Base-by-base conservation (phyloP, 75 land plant genomes). In the Sequoia sempervirens region DNA sequence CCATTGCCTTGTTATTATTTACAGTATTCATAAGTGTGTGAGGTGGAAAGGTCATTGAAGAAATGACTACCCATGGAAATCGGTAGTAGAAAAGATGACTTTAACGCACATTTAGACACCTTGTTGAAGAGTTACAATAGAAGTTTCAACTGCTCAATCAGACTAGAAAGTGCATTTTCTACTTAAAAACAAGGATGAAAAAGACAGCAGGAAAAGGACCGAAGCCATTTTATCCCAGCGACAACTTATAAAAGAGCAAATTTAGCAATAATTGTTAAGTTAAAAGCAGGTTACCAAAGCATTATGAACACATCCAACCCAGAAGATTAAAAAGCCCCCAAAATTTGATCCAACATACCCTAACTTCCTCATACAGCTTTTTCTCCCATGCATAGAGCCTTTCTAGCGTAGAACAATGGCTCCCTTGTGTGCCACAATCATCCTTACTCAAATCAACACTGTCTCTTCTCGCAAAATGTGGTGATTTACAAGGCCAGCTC, bases 351-450 rank as follows among this genome's bases (percentile, higher is more conserved):
- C 54, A 36, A 82, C 73, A 5, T 87, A 95, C 99, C 97, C 95
- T 95, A 47, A 96, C 97, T 86, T 97, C 99, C 15, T 80, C 53
- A 61, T 87, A 97, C 11, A 97, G 90, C 87, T 97, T 95, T 91
- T 97, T 97, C 82, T 97, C 99, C 99, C 98, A 97, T 73, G 93
- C 96, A 88, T 88, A 91, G 2, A 97, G 89, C 85, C 90, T 88
- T 84, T 97, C 98, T 30, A 94, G 86, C 18, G 98, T 95, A 30
- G 91, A 88, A 45, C 90, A 86, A 70, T 94, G 98, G 81, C 95
- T 92, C 14, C 82, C 85, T 10, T 58, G 66, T 45, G 58, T 26
- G 70, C 82, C 80, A 41, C 88, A 86, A 82, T 54, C 89, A 37
- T 43, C 81, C 13, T 73, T 66, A 79, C 30, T 64, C 80, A 81